Base-by-base conservation (phyloP, 441 rosid genomes). In the Gossypium gossypioides region DNA sequence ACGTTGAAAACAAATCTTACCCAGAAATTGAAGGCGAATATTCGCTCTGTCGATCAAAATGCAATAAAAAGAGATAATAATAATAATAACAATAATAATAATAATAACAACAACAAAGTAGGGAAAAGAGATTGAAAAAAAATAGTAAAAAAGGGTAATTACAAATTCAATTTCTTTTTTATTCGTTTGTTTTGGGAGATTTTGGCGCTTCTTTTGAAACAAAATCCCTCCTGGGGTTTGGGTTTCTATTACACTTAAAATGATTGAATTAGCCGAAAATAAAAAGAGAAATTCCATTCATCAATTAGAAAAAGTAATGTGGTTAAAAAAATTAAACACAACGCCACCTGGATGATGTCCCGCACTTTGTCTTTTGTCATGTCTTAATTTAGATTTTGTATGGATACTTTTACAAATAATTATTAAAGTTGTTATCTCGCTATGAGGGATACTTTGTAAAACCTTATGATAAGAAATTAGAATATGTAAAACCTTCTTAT, bases 181-280 rank as follows among this genome's bases (percentile, higher is more conserved):
- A 18, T 10, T 40, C 29, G 52, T 60, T 12, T 48, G 81, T 76
- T 55, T 52, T 10, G 10, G 68, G 74, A 73, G 71, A 56, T 37
- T 78, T 81, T 84, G 87, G 82, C 83, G 80, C 74, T 76, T 78
- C 32, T 71, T 65, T 21, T 6, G 40, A 66, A 12, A 52, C 9
- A 3, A 27, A 61, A 15, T 74, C 62, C 81, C 86, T 4, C 32
- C 86, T 67, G 37, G 2, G 40, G 27, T 71, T 69, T 80, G 8
- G 0, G 5, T 34, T 16, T 74, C 54, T 24, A 48, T 19, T 64
- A 37, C 27, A 0, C 0, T 34, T 1, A 9, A 13, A 15, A n/a
- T 13, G n/a, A 22, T 13, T 65, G 52, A 19, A 55, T 55, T 55
- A 19, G 57, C 40, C 57, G 1, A 0, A 46, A 56, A n/a, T 13